Evolutionary conservation across 192 early-diverging fungal genomes (phyloP).

Genomic region (Entomortierella chlamydospora): DNA sequence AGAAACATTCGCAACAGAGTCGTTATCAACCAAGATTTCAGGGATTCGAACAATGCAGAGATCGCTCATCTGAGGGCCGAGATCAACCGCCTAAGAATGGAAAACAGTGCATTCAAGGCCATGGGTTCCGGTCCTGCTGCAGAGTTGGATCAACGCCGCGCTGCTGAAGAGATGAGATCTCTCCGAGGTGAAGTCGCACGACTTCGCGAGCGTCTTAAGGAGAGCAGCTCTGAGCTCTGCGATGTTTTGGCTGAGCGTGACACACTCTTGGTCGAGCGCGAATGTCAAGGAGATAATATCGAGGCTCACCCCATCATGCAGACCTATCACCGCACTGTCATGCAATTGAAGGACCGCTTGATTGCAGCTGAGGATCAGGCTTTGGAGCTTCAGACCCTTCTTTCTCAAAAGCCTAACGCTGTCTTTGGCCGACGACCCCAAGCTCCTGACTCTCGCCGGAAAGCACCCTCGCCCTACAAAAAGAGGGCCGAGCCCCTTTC

Average conservation of each 20-base stretch:
- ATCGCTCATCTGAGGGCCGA: slow-evolving; percentile 65
- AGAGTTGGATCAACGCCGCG: slow-evolving; percentile 34
- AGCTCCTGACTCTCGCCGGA: slow-evolving; percentile 9
- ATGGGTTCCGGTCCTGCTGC: slow-evolving; percentile 56
- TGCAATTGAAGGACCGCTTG: slow-evolving; percentile 51
- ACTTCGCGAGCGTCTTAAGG: slow-evolving; percentile 61
- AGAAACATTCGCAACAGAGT: slow-evolving; percentile 95
- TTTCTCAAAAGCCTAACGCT: slow-evolving; percentile 15
- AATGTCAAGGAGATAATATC: slow-evolving; percentile 50
- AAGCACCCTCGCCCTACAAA: slow-evolving; percentile 37
- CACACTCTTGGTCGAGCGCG: slow-evolving; percentile 62
- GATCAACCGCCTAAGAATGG: slow-evolving; percentile 63
- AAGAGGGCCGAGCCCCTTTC: slow-evolving; percentile 29
- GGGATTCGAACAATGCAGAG: slow-evolving; percentile 59
- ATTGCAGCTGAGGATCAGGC: slow-evolving; percentile 52
- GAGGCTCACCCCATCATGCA: slow-evolving; percentile 53
- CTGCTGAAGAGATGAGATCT: slow-evolving; percentile 57
- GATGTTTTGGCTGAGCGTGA: slow-evolving; percentile 63
- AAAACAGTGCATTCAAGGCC: slow-evolving; percentile 57
- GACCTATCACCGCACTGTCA: slow-evolving; percentile 49
- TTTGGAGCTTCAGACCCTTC: slow-evolving; percentile 49
- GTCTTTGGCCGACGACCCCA: slow-evolving; percentile 41
- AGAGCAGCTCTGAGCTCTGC: slow-evolving; percentile 52
- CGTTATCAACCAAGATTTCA: slow-evolving; percentile 65
- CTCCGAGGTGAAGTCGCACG: slow-evolving; percentile 57